Evolutionary conservation across 2,329 filamentous ascomycete genomes (phyloP).

Genomic region (Trichoderma asperellum): DNA sequence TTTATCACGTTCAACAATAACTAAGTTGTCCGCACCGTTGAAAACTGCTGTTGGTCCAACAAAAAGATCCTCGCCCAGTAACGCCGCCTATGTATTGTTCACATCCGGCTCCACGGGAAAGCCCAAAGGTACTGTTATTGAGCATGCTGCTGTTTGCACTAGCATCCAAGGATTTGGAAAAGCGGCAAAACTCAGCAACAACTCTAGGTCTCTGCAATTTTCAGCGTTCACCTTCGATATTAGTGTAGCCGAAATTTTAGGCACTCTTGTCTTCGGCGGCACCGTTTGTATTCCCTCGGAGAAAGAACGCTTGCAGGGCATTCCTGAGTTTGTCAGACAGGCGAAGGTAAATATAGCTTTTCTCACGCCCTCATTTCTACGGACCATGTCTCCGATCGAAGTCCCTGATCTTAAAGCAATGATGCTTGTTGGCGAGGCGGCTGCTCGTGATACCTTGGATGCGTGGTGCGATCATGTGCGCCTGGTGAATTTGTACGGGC

Average conservation of each 20-base stretch:
- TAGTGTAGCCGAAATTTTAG: constrained; percentile 41
- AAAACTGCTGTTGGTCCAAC: neutral
- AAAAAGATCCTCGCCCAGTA: neutral
- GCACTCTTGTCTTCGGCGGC: constrained; percentile 32
- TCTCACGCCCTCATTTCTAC: constrained; percentile 31
- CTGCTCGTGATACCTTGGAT: constrained; percentile 7
- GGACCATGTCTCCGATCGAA: constrained; percentile 26
- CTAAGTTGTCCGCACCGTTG: neutral
- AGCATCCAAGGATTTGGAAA: constrained; percentile 52
- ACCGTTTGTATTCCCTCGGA: constrained; percentile 34
- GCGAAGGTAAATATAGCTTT: constrained; percentile 21
- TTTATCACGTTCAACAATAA: neutral
- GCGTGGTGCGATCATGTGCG: constrained; percentile 30
- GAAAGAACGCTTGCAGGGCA: constrained; percentile 26
- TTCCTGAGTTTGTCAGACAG: constrained; percentile 13
- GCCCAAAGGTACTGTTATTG: constrained; percentile 37
- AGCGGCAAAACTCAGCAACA: constrained; percentile 49
- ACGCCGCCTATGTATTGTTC: constrained; percentile 36
- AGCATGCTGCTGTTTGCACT: constrained; percentile 58
- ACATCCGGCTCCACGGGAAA: constrained; percentile 38
- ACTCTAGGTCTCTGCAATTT: constrained; percentile 57
- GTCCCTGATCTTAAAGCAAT: constrained; percentile 29
- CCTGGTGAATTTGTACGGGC: constrained; percentile 31
- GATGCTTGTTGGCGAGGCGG: constrained; percentile 27
- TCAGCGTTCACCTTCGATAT: constrained; percentile 56